Evolutionary conservation across 768 basidiomycete genomes (phyloP).

Genomic region (Mycena leptocephala): DNA sequence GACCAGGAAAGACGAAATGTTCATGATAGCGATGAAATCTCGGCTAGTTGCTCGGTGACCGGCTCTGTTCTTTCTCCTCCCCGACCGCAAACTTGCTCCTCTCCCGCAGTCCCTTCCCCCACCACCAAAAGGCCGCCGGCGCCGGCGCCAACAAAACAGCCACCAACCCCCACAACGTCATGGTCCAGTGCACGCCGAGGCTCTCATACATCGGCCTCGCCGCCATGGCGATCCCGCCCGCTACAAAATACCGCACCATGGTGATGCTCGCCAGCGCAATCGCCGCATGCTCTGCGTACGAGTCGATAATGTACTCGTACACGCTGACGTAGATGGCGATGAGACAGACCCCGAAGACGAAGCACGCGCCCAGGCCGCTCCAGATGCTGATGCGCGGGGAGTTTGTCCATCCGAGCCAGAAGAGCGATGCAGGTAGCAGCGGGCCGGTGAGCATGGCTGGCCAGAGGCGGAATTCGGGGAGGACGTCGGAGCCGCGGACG

Average conservation of each 20-base stretch:
- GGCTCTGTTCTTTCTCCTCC: background rate
- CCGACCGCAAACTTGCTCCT: slow-evolving; percentile 11
- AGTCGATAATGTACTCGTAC: background rate
- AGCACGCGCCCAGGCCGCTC: background rate
- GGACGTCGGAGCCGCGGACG: background rate
- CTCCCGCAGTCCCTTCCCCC: background rate
- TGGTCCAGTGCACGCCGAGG: slow-evolving; percentile 4
- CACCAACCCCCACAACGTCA: slow-evolving; percentile 6
- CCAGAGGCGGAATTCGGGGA: background rate
- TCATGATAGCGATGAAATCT: too few relatives aligned
- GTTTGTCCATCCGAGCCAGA: background rate
- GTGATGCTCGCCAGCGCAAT: slow-evolving; percentile 7
- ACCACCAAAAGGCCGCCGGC: slow-evolving; percentile 7
- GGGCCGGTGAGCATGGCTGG: background rate
- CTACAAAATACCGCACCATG: slow-evolving; percentile 3
- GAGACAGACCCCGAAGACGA: background rate
- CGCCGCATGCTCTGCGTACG: background rate
- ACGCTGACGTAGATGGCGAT: background rate
- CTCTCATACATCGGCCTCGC: slow-evolving; percentile 1
- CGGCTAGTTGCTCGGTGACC: too few relatives aligned
- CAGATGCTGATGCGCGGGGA: background rate
- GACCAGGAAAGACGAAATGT: too few relatives aligned
- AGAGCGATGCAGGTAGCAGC: background rate
- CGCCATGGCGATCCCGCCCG: slow-evolving; percentile 5
- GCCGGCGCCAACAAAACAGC: slow-evolving; percentile 5